Conservation (phyloP, 352 stramenopile genomes). For the Phytophthora crassamura region DNA sequence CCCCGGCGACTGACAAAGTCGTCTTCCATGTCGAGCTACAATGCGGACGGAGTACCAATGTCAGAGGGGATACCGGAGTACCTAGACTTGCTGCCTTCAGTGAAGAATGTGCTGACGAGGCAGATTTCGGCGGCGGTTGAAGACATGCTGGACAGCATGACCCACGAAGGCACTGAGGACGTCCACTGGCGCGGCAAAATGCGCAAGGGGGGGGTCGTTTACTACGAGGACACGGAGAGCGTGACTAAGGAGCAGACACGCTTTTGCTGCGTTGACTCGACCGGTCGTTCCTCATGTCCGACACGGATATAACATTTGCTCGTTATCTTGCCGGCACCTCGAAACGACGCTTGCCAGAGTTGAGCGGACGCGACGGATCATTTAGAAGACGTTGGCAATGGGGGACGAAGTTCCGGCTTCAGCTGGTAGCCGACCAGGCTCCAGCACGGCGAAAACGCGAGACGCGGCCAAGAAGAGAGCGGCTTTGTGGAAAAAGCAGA, state of each 20-base stretch:
- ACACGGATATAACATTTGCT: conserved; percentile 32
- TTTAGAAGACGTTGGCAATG: conserved; percentile 18
- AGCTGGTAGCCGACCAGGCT: conserved; percentile 13
- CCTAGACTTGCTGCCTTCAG: conserved; percentile 27
- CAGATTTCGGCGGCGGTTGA: conserved; percentile 44
- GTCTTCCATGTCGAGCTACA: conserved; percentile 32
- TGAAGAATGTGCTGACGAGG: conserved; percentile 31
- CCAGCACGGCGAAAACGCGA: conserved; percentile 28
- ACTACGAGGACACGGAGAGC: conserved; percentile 47
- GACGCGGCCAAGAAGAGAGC: conserved; percentile 44
- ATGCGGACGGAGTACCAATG: conserved; percentile 1
- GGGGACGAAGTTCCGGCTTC: conserved; percentile 21
- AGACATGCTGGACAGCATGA: conserved; percentile 50
- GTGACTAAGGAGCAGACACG: conserved; percentile 42
- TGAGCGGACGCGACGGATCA: conserved; percentile 19
- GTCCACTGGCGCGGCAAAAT: conserved; percentile 38
- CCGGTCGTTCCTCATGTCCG: conserved; percentile 44
- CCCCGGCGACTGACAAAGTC: conserved; percentile 16
- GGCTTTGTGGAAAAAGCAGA: conserved; percentile 59
- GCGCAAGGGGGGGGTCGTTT: conserved; percentile 45
- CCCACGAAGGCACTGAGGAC: conserved; percentile 39
- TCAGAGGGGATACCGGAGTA: conserved; percentile 21
- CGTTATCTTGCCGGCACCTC: conserved; percentile 4
- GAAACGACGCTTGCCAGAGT: conserved; percentile 18
- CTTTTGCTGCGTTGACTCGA: conserved; percentile 48